These are phyloP conservation scores for Magnolia sinica DNA, from an alignment of 164 flowering plant species.

Conservation along the genomic window DNA sequence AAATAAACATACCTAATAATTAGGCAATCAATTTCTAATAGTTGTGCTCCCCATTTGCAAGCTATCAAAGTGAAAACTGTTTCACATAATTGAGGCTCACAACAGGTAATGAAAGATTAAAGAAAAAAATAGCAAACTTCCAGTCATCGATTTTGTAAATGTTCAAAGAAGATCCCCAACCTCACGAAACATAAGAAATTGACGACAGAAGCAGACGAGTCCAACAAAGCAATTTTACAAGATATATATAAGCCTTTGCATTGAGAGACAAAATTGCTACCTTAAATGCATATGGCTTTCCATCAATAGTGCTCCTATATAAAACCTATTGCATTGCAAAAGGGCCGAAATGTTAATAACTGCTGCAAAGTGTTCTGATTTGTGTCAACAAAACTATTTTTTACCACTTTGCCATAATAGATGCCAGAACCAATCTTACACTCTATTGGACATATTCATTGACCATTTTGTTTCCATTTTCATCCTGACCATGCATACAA, in stretches of 20 bases:
- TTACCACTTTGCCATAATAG: conserved; percentile 99
- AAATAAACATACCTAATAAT: no score
- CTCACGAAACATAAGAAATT: neutral
- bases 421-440: conserved; percentile 85
- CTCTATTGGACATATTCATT: conserved; percentile 80
- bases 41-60: no score
- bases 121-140: neutral
- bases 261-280: conserved; percentile 27
- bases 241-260: neutral
- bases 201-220: no score
- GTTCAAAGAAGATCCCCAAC: neutral
- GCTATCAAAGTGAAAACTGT: no score
- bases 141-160: no score
- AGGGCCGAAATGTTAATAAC: neutral
- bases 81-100: neutral
- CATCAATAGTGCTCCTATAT: conserved; percentile 53
- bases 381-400: neutral
- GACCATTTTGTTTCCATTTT: conserved; percentile 79
- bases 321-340: conserved; percentile 52
- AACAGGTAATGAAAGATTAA: no score
- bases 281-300: conserved; percentile 87
- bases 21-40: no score
- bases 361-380: neutral
- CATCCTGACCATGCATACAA: conserved; percentile 51
- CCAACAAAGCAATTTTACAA: neutral